A percentile compares a stretch with the other conserved stretches of the same genome.
phyloP scores from a whole-genome alignment of 192 early-diverging fungal genomes.

The Bifiguratus adelaidae region DNA sequence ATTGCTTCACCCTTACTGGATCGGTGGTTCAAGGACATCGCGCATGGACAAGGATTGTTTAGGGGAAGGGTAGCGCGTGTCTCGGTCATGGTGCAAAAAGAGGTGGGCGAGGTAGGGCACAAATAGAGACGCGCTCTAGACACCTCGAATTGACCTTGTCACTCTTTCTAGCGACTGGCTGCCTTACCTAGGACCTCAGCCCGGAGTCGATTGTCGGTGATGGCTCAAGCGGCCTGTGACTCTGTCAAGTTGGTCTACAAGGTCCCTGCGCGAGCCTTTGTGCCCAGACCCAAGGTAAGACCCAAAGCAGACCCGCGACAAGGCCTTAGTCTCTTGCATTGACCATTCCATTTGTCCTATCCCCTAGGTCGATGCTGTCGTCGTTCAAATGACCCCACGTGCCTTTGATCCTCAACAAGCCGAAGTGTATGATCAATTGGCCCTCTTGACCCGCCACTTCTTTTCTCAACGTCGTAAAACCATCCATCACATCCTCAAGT shows the following conservation, averaged over 20 bases:
- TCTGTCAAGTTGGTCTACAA: conserved; percentile 47
- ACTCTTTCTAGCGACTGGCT: conserved; percentile 33
- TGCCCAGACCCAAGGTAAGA: conserved; percentile 57
- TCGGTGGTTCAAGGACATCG: conserved; percentile 58
- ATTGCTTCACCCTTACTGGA: conserved; percentile 59
- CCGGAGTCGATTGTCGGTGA: conserved; percentile 56
- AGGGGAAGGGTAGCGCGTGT: conserved; percentile 33
- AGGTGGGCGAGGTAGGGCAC: conserved; percentile 47
- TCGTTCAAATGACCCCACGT: conserved; percentile 54
- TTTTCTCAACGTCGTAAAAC: conserved; percentile 65
- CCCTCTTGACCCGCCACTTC: conserved; percentile 42
- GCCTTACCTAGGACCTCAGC: conserved; percentile 33
- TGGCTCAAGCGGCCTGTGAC: conserved; percentile 61
- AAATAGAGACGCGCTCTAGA: neutral
- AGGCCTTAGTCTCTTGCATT: neutral
- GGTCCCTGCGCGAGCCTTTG: conserved; percentile 50
- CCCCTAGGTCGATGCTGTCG: conserved; percentile 60
- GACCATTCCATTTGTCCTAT: too few relatives aligned
- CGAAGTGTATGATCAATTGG: conserved; percentile 27
- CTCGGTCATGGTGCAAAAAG: conserved; percentile 79
- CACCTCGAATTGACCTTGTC: neutral
- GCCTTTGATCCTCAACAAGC: conserved; percentile 20
- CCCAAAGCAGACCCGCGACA: too few relatives aligned
- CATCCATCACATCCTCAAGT: conserved; percentile 43
- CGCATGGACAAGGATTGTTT: conserved; percentile 47